Conservation (phyloP, 805 yeast species). For the Kazachstania africana region DNA sequence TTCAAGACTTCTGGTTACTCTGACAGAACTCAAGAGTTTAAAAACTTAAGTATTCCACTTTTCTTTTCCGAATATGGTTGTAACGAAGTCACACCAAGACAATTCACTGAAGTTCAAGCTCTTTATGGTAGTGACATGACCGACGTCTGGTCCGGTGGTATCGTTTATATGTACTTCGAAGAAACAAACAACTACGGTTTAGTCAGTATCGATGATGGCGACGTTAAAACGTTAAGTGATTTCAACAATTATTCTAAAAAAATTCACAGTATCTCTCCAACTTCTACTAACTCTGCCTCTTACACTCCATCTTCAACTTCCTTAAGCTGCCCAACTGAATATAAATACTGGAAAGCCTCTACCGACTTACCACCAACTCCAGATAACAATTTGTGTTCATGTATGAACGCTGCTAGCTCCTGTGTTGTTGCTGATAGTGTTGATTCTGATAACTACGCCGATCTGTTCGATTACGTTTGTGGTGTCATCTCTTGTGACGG, state of each 20-base stretch:
- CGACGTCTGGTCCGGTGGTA: slow-evolving; percentile 83
- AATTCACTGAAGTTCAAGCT: slow-evolving; percentile 59
- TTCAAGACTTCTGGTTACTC: slow-evolving; percentile 53
- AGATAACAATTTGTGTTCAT: slow-evolving; percentile 47
- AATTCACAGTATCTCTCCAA: slow-evolving; percentile 44
- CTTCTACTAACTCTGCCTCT: slow-evolving; percentile 31
- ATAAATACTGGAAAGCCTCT: slow-evolving; percentile 51
- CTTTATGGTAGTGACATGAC: slow-evolving; percentile 60
- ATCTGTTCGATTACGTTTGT: slow-evolving; percentile 49
- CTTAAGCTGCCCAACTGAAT: slow-evolving; percentile 50
- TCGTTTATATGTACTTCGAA: slow-evolving; percentile 75
- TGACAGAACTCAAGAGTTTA: slow-evolving; percentile 51
- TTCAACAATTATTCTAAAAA: slow-evolving; percentile 51
- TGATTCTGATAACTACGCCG: slow-evolving; percentile 43
- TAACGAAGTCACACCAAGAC: slow-evolving; percentile 57
- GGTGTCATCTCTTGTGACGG: slow-evolving; percentile 45
- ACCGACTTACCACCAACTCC: slow-evolving; percentile 75
- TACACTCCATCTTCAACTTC: slow-evolving; percentile 33
- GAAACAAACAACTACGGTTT: slow-evolving; percentile 69
- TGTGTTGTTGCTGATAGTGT: slow-evolving; percentile 55
- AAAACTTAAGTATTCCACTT: slow-evolving; percentile 55
- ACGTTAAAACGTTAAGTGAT: slow-evolving; percentile 52
- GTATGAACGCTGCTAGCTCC: slow-evolving; percentile 41
- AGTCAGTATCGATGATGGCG: slow-evolving; percentile 37
- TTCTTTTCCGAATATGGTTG: slow-evolving; percentile 83